These are phyloP conservation scores for Blastobotrys terrestris DNA, from an alignment of 805 yeast genomes.

Conservation along the genomic window DNA sequence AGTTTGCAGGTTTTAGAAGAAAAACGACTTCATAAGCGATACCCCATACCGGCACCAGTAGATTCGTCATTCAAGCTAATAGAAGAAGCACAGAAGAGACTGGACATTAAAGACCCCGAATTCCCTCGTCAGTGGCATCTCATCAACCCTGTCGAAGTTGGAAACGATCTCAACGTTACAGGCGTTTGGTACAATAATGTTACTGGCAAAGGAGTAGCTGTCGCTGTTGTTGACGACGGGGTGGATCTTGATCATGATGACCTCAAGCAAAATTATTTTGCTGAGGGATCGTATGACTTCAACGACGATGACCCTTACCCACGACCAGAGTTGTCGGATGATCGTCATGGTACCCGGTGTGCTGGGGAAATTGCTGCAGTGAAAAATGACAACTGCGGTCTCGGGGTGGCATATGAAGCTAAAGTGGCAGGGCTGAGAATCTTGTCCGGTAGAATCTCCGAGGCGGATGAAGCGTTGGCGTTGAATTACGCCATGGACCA, in stretches of 20 bases:
- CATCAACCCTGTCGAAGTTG: constrained; percentile 64
- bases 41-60: constrained; percentile 10
- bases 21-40: constrained; percentile 14
- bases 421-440: constrained; percentile 88
- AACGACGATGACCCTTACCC: constrained; percentile 73
- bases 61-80: neutral
- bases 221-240: constrained; percentile 94
- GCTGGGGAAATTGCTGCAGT: constrained; percentile 96
- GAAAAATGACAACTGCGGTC: constrained; percentile 80
- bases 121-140: constrained; percentile 88
- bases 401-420: constrained; percentile 89
- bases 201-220: constrained; percentile 75
- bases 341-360: constrained; percentile 94
- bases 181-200: constrained; percentile 79
- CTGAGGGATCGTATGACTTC: constrained; percentile 88
- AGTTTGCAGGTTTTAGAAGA: constrained; percentile 16
- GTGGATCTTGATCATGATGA: constrained; percentile 77
- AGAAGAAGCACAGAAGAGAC: constrained; percentile 37
- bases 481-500: constrained; percentile 71
- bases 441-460: constrained; percentile 68
- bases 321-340: constrained; percentile 71
- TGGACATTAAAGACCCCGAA: constrained; percentile 75
- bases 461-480: constrained; percentile 89
- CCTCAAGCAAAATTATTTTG: constrained; percentile 51
- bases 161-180: constrained; percentile 80